Evolutionary conservation across 148 eudicot species (phyloP), one percentile per base, ranked within the genome.

Genomic region (Pharnaceum exiguum): DNA sequence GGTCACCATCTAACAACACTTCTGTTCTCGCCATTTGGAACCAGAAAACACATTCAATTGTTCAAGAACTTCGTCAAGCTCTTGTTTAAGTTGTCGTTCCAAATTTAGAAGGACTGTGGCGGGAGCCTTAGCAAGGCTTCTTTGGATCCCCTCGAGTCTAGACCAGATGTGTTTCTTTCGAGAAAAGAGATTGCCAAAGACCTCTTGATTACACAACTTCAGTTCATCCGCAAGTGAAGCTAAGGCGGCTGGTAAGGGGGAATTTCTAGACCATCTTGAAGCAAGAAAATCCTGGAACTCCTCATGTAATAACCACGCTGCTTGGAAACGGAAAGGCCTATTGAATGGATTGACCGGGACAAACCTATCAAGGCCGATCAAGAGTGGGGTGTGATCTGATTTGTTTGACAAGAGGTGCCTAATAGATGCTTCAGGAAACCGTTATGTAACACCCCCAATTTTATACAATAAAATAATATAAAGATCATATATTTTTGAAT

Each of bases 131-230:
- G 59, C 19, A 1, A 35, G 42, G 0, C 22, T 1, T 8, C 21
- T 15, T 18, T 55, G 59, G 7, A 55, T 18, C 4, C 59, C 43
- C 19, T 55, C 40, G 0, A 55, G 24, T 2, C 59, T 17, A 0
- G 26, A 24, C 25, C 25, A 46, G 9, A 18, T 21, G 4, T 16
- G 51, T 17, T 44, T 32, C 19, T 55, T 55, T 3, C 42, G 5
- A 2, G 10, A 11, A 9, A 55, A 55, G 7, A 55, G 30, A 15
- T 55, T 55, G 11, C 59, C 59, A 55, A 55, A 55, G 12, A 55
- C 59, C 12, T 55, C 40, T 1, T 2, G 16, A 55, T 55, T 55
- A 42, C 59, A 55, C 0, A 7, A 3, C 0, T 1, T 2, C 18
- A 35, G 5, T 1, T 31, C 40, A 16, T 1, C 12, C 4, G 59